Percentiles rank a stretch among this genome's conserved stretches.
phyloP scores from a whole-genome alignment of 1,139 yeast species.

The Saccharomyces pastorianus region DNA sequence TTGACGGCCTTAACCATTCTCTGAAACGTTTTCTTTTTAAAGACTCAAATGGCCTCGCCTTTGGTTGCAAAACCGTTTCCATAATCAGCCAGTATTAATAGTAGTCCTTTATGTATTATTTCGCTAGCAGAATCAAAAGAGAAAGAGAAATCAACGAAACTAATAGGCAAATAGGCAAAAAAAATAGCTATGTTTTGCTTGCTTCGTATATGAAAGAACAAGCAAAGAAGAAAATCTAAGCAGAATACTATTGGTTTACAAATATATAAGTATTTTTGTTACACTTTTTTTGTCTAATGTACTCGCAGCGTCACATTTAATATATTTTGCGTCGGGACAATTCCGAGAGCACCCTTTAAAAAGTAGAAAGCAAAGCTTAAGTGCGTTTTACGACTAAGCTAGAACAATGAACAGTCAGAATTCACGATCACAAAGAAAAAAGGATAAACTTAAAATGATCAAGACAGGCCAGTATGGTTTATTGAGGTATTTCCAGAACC shows the following conservation, averaged over 20 bases:
- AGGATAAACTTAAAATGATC: too few relatives aligned
- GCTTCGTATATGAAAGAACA: not conserved
- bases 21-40: not conserved
- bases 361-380: not conserved
- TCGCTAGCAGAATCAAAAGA: not conserved
- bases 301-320: not conserved
- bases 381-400: too few relatives aligned
- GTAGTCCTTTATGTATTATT: not conserved
- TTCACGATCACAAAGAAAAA: not conserved
- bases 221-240: not conserved
- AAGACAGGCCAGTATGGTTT: slow-evolving; percentile 2
- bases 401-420: not conserved
- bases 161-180: not conserved
- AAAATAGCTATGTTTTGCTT: not conserved
- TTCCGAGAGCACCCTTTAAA: not conserved
- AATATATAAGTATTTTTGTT: not conserved
- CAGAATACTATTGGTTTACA: not conserved
- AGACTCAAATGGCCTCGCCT: not conserved
- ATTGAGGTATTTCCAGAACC: slow-evolving; percentile 48
- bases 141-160: not conserved
- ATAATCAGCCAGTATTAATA: not conserved
- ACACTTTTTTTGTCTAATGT: not conserved
- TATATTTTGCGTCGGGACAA: not conserved
- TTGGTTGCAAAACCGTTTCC: not conserved
- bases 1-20: not conserved